Percentiles rank a stretch among this genome's conserved stretches.
phyloP scores from a whole-genome alignment of 352 stramenopile species.

The Globisporangium lucens region DNA sequence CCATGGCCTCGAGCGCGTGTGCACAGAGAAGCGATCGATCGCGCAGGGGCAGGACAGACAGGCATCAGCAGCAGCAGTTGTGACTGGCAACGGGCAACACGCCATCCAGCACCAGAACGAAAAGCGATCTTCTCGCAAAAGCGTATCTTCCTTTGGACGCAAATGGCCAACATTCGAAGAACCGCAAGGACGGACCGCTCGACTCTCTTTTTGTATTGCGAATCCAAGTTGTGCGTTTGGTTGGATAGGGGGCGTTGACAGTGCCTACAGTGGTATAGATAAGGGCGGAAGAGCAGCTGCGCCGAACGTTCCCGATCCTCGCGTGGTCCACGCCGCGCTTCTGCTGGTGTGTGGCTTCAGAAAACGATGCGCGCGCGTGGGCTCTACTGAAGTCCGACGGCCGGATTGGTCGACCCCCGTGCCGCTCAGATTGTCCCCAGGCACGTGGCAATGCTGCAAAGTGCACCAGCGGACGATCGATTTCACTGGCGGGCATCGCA shows the following conservation, averaged over 20 bases:
- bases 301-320: conserved; percentile 8
- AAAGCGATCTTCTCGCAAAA: background rate
- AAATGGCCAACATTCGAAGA: background rate
- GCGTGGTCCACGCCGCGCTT: conserved; percentile 8
- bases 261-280: conserved; percentile 13
- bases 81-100: conserved; percentile 3
- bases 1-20: background rate
- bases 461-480: background rate
- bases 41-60: conserved; percentile 5
- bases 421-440: background rate
- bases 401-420: conserved; percentile 5
- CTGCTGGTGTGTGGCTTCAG: conserved; percentile 5
- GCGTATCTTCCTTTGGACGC: background rate
- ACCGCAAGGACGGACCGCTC: background rate
- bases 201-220: conserved; percentile 7
- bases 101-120: background rate
- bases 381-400: background rate
- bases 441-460: conserved; percentile 9
- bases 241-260: background rate
- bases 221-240: background rate
- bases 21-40: conserved; percentile 1
- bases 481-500: background rate
- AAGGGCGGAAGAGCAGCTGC: conserved; percentile 12
- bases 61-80: background rate
- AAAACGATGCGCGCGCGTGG: background rate